A percentile compares a stretch with the other conserved stretches of the same genome.
Evolutionary conservation across 2,329 filamentous ascomycete species (phyloP).

Genomic region (Pezizomycotina sp.): DNA sequence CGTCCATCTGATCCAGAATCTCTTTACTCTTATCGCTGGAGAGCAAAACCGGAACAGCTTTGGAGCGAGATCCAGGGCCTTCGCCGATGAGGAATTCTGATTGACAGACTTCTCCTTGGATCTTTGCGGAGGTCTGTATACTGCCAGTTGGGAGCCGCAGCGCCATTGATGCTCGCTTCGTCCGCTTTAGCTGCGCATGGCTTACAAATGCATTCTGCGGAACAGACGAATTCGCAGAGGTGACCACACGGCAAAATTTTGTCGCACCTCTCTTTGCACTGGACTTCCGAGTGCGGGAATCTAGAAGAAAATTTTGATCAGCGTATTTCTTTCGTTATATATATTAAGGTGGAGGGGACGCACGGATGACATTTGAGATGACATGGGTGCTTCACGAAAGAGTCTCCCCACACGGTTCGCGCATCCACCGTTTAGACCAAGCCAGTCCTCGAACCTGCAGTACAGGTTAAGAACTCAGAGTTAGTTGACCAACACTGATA

Average conservation of each 20-base stretch:
- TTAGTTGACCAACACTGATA: neutral
- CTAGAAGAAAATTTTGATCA: slow-evolving; percentile 3
- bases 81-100: no score
- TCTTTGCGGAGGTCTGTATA: no score
- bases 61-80: no score
- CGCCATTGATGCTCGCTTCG: neutral
- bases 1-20: no score
- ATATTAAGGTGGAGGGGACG: slow-evolving; percentile 17
- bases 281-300: neutral
- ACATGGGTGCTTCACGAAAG: slow-evolving; percentile 40
- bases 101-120: no score
- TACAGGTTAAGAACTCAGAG: slow-evolving; percentile 10
- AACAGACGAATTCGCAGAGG: slow-evolving; percentile 23
- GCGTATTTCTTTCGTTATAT: neutral
- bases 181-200: neutral
- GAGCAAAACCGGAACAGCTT: no score
- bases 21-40: no score
- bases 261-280: slow-evolving; percentile 2
- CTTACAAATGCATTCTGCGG: slow-evolving; percentile 5
- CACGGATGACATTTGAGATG: slow-evolving; percentile 38
- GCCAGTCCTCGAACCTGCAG: slow-evolving; percentile 36
- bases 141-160: no score
- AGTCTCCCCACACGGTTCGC: slow-evolving; percentile 31
- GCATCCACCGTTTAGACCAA: slow-evolving; percentile 39
- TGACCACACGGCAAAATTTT: slow-evolving; percentile 13